Percentiles rank a stretch among this genome's conserved stretches.
These are phyloP conservation scores for Diaporthe sp. DNA, from an alignment of 2,329 filamentous ascomycete species.

Conservation along the genomic window DNA sequence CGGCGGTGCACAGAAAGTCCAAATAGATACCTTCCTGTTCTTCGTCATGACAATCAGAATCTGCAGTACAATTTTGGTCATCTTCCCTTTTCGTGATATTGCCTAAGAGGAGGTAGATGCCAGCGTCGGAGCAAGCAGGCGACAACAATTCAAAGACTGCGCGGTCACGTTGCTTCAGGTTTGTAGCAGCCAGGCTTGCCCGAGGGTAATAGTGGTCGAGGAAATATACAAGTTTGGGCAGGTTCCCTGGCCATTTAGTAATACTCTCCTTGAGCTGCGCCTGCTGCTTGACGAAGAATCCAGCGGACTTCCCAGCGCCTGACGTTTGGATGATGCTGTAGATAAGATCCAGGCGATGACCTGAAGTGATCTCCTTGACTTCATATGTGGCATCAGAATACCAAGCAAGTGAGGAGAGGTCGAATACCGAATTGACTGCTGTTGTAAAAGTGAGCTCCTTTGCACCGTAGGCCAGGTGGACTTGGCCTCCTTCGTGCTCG, in stretches of 20 bases:
- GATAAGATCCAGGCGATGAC: conserved; percentile 59
- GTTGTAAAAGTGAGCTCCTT: conserved; percentile 46
- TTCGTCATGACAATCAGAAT: conserved; percentile 16
- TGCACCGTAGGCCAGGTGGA: conserved; percentile 47
- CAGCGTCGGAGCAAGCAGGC: conserved; percentile 34
- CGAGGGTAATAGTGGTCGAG: conserved; percentile 44
- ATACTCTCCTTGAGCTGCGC: conserved; percentile 37
- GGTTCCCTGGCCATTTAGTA: conserved; percentile 25
- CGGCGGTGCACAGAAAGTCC: background rate
- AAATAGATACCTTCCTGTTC: background rate
- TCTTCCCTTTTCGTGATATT: conserved; percentile 40
- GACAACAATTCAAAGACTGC: conserved; percentile 39
- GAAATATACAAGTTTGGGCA: conserved; percentile 37
- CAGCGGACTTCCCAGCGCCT: conserved; percentile 35
- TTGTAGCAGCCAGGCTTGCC: conserved; percentile 39
- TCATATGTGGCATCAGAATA: conserved; percentile 64
- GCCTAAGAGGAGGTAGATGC: conserved; percentile 41
- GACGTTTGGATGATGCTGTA: conserved; percentile 59
- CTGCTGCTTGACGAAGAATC: conserved; percentile 36
- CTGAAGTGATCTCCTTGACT: conserved; percentile 55
- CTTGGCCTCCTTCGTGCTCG: conserved; percentile 56
- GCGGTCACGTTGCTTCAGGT: conserved; percentile 44
- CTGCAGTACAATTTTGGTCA: background rate
- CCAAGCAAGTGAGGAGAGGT: conserved; percentile 52
- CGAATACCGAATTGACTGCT: conserved; percentile 46